Percentiles rank a stretch among this genome's conserved stretches.
Evolutionary conservation across 2,329 filamentous ascomycete species (phyloP).

Genomic region (Coccinonectria pachysandricola): DNA sequence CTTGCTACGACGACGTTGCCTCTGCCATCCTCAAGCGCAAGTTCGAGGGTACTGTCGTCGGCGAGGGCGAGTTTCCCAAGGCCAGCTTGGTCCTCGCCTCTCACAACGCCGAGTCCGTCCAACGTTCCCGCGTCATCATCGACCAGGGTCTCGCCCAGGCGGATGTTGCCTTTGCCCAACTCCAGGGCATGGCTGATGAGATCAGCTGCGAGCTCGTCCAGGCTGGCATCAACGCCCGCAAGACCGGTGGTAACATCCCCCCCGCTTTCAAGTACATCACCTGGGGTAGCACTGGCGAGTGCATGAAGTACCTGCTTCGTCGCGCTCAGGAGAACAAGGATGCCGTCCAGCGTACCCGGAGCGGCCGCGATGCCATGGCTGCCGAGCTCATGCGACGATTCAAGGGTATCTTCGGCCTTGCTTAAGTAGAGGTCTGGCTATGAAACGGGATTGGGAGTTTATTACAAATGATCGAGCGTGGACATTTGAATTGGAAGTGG

Average conservation of each 20-base stretch:
- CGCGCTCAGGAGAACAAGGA: conserved; percentile 60
- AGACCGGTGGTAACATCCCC: conserved; percentile 25
- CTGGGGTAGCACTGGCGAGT: conserved; percentile 66
- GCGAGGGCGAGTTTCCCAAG: conserved; percentile 38
- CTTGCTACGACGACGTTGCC: conserved; percentile 62
- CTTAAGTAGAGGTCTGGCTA: too few species aligned
- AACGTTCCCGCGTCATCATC: conserved; percentile 41
- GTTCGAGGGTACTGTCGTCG: conserved; percentile 26
- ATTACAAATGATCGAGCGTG: too few species aligned
- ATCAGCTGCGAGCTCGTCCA: conserved; percentile 56
- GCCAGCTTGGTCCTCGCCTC: conserved; percentile 65
- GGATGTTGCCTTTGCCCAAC: conserved; percentile 47
- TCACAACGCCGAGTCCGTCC: conserved; percentile 69
- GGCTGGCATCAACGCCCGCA: conserved; percentile 22
- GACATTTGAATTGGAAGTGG: too few species aligned
- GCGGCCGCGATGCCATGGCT: conserved; percentile 53
- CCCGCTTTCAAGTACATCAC: conserved; percentile 62
- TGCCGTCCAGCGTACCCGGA: conserved; percentile 52
- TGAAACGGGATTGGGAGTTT: too few species aligned
- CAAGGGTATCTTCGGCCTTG: conserved; percentile 31
- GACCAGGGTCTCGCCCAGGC: conserved; percentile 32
- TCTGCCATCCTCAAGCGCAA: conserved; percentile 54
- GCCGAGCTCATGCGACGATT: conserved; percentile 48
- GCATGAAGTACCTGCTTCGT: conserved; percentile 68
- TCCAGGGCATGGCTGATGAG: conserved; percentile 95